These are phyloP conservation scores for Schwanniomyces polymorphus DNA, from an alignment of 805 yeast genomes.

Conservation along the genomic window DNA sequence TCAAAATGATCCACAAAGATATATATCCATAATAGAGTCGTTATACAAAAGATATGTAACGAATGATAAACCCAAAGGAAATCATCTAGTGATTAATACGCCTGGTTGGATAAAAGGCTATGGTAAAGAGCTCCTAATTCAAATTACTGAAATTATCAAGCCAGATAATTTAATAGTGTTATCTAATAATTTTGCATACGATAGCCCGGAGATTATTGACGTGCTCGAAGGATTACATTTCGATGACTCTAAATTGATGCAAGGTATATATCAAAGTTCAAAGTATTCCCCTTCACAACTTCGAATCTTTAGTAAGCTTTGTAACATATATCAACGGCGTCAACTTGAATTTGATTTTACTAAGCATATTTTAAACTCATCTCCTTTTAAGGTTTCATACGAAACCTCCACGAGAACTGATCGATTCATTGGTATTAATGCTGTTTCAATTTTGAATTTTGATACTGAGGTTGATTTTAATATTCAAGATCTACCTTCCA, in stretches of 20 bases:
- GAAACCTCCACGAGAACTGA: constrained; percentile 8
- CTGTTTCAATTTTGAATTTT: constrained; percentile 23
- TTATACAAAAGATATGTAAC: constrained; percentile 34
- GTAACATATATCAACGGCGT: constrained; percentile 50
- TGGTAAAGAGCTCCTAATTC: constrained; percentile 65
- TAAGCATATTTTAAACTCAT: constrained; percentile 17
- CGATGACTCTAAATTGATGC: constrained; percentile 24
- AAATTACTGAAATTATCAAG: constrained; percentile 41
- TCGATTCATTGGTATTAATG: constrained; percentile 21
- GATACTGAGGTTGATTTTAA: constrained; percentile 16
- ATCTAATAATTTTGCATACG: constrained; percentile 19
- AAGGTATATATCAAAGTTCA: constrained; percentile 31
- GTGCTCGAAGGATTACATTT: constrained; percentile 24
- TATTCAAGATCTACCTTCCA: constrained; percentile 20
- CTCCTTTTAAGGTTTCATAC: constrained; percentile 29
- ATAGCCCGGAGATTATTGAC: constrained; percentile 26
- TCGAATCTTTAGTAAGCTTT: constrained; percentile 49
- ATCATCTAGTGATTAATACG: constrained; percentile 63
- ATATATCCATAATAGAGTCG: constrained; percentile 41
- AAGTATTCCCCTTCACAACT: constrained; percentile 52
- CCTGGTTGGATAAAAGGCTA: constrained; percentile 94
- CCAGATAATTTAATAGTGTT: constrained; percentile 63
- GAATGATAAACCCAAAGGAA: constrained; percentile 18
- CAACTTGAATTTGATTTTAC: constrained; percentile 19
- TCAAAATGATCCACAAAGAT: constrained; percentile 60